phyloP scores from a whole-genome alignment of 2,329 filamentous ascomycete species.

The Phyllosticta capitalensis region DNA sequence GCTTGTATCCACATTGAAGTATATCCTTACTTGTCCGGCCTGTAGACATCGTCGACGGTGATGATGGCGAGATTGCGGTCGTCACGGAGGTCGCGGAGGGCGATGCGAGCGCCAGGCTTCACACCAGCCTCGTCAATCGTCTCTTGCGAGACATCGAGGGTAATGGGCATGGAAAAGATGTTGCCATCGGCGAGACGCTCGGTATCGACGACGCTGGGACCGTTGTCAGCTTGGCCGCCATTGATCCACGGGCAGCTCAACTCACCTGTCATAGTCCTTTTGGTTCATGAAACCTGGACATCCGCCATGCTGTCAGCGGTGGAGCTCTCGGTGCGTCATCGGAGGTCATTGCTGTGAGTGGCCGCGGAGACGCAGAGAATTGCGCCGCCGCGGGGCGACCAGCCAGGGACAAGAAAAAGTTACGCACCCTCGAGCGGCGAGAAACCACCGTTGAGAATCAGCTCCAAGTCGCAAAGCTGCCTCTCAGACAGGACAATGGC shows the following conservation, averaged over 20 bases:
- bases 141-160: slow-evolving; percentile 70
- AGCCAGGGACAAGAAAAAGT: neutral
- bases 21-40: slow-evolving; percentile 73
- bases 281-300: slow-evolving; percentile 87
- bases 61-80: slow-evolving; percentile 94
- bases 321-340: slow-evolving; percentile 8
- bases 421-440: slow-evolving; percentile 85
- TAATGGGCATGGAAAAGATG: slow-evolving; percentile 96
- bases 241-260: slow-evolving; percentile 15
- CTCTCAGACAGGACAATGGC: slow-evolving; percentile 81
- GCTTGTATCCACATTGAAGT: slow-evolving; percentile 11
- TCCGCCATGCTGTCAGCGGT: slow-evolving; percentile 13
- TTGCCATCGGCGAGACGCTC: slow-evolving; percentile 79
- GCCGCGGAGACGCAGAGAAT: slow-evolving; percentile 5
- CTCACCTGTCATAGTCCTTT: slow-evolving; percentile 89
- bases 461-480: slow-evolving; percentile 93
- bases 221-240: no score
- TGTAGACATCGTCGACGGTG: slow-evolving; percentile 91
- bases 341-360: neutral
- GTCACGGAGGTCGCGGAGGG: slow-evolving; percentile 90
- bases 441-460: slow-evolving; percentile 96
- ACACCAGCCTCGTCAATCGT: slow-evolving; percentile 66
- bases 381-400: neutral
- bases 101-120: slow-evolving; percentile 71
- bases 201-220: slow-evolving; percentile 69